These are phyloP conservation scores for Fusarium phyllophilum DNA, from an alignment of 2,329 filamentous ascomycete genomes.

Conservation along the genomic window DNA sequence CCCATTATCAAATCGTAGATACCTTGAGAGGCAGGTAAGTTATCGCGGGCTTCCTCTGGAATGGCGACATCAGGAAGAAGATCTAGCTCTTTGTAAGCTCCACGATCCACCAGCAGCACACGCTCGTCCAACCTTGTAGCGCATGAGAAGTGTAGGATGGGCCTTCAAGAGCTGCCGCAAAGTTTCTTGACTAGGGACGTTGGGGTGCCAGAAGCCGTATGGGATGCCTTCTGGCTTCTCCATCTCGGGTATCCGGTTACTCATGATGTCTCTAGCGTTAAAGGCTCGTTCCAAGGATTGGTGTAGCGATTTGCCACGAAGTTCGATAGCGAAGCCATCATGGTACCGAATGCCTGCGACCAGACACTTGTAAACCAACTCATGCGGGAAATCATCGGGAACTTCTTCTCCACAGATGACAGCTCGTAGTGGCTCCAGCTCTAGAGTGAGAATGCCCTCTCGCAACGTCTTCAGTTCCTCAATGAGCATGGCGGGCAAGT, in stretches of 20 bases:
- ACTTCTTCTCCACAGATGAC: neutral
- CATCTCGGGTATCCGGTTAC: slow-evolving; percentile 46
- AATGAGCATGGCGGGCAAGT: neutral
- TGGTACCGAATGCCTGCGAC: neutral
- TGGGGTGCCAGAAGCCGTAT: slow-evolving; percentile 57
- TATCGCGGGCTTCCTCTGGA: slow-evolving; percentile 54
- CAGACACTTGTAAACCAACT: neutral
- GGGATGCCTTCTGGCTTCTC: slow-evolving; percentile 39
- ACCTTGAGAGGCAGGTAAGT: slow-evolving; percentile 2
- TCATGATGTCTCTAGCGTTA: slow-evolving; percentile 52
- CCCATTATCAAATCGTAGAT: slow-evolving; percentile 50
- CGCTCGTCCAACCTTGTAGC: slow-evolving; percentile 52
- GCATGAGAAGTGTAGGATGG: slow-evolving; percentile 45
- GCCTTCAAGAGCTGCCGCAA: slow-evolving; percentile 46
- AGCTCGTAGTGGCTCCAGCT: neutral
- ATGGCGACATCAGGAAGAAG: slow-evolving; percentile 52
- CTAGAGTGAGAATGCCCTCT: neutral
- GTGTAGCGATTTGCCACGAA: neutral
- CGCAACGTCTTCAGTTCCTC: neutral
- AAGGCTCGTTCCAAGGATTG: neutral
- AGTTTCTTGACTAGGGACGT: slow-evolving; percentile 50
- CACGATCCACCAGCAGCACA: slow-evolving; percentile 52
- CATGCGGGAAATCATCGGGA: neutral
- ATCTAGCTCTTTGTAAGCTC: slow-evolving; percentile 49
- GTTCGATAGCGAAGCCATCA: neutral